phyloP scores from a whole-genome alignment of 495 filamentous ascomycete species.

The Massariosphaeria phaeospora region DNA sequence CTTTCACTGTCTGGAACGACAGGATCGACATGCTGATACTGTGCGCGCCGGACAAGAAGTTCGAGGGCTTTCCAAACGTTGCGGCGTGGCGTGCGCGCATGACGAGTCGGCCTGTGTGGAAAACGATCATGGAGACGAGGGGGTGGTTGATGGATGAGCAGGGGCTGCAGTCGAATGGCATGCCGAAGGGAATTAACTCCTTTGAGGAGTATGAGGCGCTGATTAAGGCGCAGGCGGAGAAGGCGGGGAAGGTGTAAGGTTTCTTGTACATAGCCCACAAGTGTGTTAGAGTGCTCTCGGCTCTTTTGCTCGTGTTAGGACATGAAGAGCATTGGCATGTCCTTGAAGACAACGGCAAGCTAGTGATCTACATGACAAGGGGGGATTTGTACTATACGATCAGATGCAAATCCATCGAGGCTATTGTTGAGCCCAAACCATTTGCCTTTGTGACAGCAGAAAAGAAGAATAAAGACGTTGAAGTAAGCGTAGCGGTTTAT shows the following conservation, averaged over 20 bases:
- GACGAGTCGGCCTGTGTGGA: background rate
- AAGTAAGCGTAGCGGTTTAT: too few relatives aligned
- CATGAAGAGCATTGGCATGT: too few relatives aligned
- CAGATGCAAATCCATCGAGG: too few relatives aligned
- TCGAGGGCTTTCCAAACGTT: constrained; percentile 33
- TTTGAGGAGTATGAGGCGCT: constrained; percentile 15
- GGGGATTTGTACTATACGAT: too few relatives aligned
- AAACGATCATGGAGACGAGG: constrained; percentile 8
- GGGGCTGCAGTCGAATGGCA: constrained; percentile 14
- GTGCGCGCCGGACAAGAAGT: constrained; percentile 11
- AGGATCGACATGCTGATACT: constrained; percentile 4
- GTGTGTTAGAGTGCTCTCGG: too few relatives aligned
- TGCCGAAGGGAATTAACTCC: constrained; percentile 18
- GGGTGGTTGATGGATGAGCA: constrained; percentile 18
- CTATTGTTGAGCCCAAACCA: too few relatives aligned
- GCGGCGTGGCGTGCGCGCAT: constrained; percentile 34
- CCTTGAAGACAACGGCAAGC: too few relatives aligned
- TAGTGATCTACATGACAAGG: too few relatives aligned
- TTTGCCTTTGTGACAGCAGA: too few relatives aligned
- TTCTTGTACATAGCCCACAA: too few relatives aligned
- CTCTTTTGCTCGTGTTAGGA: too few relatives aligned
- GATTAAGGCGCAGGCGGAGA: background rate
- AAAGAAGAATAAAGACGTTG: too few relatives aligned
- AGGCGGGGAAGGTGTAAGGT: background rate
- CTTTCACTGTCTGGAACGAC: constrained; percentile 45